A percentile compares a stretch with the other conserved stretches of the same genome.
Conservation (phyloP, 768 basidiomycete species). For the Flagelloscypha sp. region DNA sequence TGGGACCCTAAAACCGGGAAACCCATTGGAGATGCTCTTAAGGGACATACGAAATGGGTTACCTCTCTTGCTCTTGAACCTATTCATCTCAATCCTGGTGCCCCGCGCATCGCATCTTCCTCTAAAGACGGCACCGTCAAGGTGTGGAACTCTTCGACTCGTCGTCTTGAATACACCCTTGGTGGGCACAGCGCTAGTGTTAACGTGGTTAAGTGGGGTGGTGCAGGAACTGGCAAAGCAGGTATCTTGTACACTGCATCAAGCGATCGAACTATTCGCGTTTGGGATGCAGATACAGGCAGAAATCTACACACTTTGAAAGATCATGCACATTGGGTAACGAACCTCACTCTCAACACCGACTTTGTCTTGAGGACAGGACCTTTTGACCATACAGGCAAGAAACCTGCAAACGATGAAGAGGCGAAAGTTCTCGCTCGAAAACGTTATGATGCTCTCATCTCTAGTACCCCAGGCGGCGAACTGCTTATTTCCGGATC, state of each 20-base stretch:
- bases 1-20: constrained; percentile 95
- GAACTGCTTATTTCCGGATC: constrained; percentile 93
- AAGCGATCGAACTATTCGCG: constrained; percentile 86
- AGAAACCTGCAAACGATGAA: constrained; percentile 68
- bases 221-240: constrained; percentile 69
- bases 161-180: constrained; percentile 72
- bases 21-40: constrained; percentile 78
- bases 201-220: constrained; percentile 95
- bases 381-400: constrained; percentile 84
- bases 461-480: constrained; percentile 45
- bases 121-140: constrained; percentile 95
- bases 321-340: constrained; percentile 99
- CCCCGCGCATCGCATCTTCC: constrained; percentile 85
- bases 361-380: constrained; percentile 94
- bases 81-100: constrained; percentile 76
- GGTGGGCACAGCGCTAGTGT: constrained; percentile 93
- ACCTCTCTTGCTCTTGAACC: constrained; percentile 96
- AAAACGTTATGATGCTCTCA: constrained; percentile 66
- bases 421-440: constrained; percentile 77
- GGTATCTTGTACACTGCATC: constrained; percentile 92
- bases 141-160: constrained; percentile 77
- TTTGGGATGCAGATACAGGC: constrained; percentile 86
- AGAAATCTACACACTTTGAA: constrained; percentile 76
- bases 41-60: constrained; percentile 95
- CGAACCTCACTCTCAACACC: constrained; percentile 89